Evolutionary conservation across 495 filamentous ascomycete species (phyloP).

Genomic region (Daldinia concentrica): DNA sequence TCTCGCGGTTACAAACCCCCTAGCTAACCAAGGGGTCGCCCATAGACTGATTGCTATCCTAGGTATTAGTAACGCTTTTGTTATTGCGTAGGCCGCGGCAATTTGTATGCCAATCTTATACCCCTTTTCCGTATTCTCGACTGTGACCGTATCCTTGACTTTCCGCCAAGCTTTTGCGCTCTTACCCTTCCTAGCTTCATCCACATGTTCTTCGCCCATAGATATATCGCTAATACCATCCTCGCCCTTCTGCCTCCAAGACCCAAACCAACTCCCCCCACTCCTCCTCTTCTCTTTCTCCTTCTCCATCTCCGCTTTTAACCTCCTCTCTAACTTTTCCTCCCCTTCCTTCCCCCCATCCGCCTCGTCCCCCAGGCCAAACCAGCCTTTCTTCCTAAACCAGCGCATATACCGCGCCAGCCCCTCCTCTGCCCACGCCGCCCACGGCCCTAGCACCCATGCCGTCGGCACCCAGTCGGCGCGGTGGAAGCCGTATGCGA

Average conservation of each 20-base stretch:
- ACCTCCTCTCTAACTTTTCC: constrained; percentile 19
- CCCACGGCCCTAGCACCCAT: constrained; percentile 53
- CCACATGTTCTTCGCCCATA: neutral
- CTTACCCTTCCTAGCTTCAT: constrained; percentile 36
- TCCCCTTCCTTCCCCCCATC: constrained; percentile 31
- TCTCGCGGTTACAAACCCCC: constrained; percentile 63
- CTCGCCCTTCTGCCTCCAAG: constrained; percentile 26
- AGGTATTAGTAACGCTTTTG: constrained; percentile 81
- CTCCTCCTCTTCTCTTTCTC: constrained; percentile 31
- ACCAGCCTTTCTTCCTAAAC: constrained; percentile 59
- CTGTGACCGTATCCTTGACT: constrained; percentile 40
- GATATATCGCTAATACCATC: constrained; percentile 26
- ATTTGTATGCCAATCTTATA: constrained; percentile 71
- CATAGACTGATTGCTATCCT: constrained; percentile 80
- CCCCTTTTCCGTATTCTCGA: constrained; percentile 48
- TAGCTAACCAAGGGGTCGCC: constrained; percentile 95
- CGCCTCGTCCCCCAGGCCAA: constrained; percentile 50
- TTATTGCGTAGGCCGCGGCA: constrained; percentile 87
- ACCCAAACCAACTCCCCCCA: constrained; percentile 18
- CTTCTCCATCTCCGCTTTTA: constrained; percentile 27
- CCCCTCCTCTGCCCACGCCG: constrained; percentile 55
- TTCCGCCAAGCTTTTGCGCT: constrained; percentile 48
- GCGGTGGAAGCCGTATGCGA: constrained; percentile 82
- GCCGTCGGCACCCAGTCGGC: constrained; percentile 68
- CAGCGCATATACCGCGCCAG: constrained; percentile 55